Base-by-base conservation (phyloP, 1,139 yeast species). In the Starmera stellimalicola region DNA sequence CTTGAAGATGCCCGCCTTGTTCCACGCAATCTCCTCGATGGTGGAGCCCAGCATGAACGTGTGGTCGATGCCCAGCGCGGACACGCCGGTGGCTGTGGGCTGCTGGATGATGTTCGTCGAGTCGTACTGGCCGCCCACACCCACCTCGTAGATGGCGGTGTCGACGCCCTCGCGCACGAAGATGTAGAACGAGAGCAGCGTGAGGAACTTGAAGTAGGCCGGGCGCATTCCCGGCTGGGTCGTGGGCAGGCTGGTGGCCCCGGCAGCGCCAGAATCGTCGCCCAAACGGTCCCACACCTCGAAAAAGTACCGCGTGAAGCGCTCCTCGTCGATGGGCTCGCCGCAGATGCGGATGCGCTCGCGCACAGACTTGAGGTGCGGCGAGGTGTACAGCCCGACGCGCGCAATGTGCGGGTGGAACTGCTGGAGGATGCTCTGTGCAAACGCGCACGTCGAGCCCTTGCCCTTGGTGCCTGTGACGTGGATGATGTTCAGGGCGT, bases 391-490 rank as follows among this genome's bases (percentile, higher is more conserved):
- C 22, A 91, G 67, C 0, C 98, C 99, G 33, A 88, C 70, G 52
- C 83, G 84, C 14, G 39, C 31, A 18, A 42, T 39, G n/a, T 41
- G 38, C 9, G 57, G 54, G 20, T 44, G 46, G 50, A 83, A 85
- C 50, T 84, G 87, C 12, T 60, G 54, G 40, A 93, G 59, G 31
- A 91, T 85, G 3, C 93, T 77, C 48, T 84, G 85, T 3, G 88
- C 74, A 54, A 93, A 93, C 0, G 98, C 96, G 60, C 96, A 91
- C 0, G 97, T 88, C 1, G 96, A 87, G 1, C 99, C 99, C 60
- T 93, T 93, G 10, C 99, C 99, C 57, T 93, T 93, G 2, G 99
- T 93, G 18, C 99, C 99, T 0, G 99, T 88, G 24, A 93, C 81
- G 52, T 93, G 98, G 31, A 93, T 70, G 5, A 87, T 70, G 47